These are phyloP conservation scores for Alopecurus myosuroides DNA, from an alignment of 176 grass and related monocot genomes.

Conservation along the genomic window DNA sequence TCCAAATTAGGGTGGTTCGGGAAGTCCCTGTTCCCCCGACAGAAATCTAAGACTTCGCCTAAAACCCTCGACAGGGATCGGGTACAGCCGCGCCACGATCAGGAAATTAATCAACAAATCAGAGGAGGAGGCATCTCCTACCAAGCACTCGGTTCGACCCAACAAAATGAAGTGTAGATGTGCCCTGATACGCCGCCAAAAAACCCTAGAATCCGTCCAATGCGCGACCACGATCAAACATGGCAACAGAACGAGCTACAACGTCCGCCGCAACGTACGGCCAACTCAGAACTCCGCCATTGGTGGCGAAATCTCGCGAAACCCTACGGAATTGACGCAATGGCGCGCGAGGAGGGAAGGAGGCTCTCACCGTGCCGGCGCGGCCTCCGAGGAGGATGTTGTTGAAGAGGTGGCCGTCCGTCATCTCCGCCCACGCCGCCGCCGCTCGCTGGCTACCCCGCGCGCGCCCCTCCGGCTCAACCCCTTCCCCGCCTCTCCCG, in stretches of 20 bases:
- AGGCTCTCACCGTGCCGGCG: conserved; percentile 61
- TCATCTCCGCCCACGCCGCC: conserved; percentile 33
- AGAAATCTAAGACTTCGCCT: neutral
- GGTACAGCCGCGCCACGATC: neutral
- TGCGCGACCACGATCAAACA: neutral
- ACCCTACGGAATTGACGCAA: neutral
- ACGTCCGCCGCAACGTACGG: neutral
- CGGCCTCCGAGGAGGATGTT: conserved; percentile 83
- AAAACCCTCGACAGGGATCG: neutral
- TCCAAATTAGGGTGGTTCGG: neutral
- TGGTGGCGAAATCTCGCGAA: neutral
- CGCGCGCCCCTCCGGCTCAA: neutral
- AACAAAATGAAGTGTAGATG: neutral
- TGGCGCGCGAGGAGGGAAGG: neutral
- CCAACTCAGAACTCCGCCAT: neutral
- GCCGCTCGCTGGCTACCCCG: neutral
- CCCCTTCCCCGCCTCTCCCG: neutral
- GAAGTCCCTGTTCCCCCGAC: neutral
- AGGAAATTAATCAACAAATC: conserved; percentile 1
- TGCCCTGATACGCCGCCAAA: neutral
- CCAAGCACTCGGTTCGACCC: conserved; percentile 7
- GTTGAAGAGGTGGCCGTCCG: conserved; percentile 74
- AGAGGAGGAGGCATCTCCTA: neutral
- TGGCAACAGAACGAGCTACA: neutral
- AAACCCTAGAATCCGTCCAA: conserved; percentile 39